These are phyloP conservation scores for Penicillium canescens DNA, from an alignment of 495 filamentous ascomycete genomes.

Conservation along the genomic window DNA sequence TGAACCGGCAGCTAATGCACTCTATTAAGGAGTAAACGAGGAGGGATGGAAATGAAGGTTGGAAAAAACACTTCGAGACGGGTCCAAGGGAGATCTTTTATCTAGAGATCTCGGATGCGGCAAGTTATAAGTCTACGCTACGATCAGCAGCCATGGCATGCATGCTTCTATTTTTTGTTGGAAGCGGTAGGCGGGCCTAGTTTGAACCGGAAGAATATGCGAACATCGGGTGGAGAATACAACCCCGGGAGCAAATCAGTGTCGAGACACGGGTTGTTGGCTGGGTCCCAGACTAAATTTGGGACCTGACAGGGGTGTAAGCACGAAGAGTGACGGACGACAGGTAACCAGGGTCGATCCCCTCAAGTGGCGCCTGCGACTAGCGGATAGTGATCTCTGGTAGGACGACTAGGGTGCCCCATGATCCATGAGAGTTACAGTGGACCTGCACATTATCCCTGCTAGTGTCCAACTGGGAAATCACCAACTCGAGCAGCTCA, in stretches of 20 bases:
- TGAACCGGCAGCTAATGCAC: constrained; percentile 38
- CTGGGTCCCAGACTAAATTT: constrained; percentile 22
- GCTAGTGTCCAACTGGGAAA: constrained; percentile 4
- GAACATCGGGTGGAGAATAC: constrained; percentile 22
- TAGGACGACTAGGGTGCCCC: not conserved
- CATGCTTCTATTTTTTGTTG: constrained; percentile 20
- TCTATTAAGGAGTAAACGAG: constrained; percentile 14
- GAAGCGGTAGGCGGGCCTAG: not conserved
- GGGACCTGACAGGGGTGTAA: constrained; percentile 17
- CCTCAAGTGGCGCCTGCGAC: not conserved
- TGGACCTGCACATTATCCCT: constrained; percentile 2
- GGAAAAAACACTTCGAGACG: constrained; percentile 5
- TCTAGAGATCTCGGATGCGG: constrained; percentile 14
- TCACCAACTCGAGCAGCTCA: constrained; percentile 2
- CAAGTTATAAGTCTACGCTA: constrained; percentile 12
- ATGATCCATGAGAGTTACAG: constrained; percentile 9
- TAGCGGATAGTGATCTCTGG: not conserved
- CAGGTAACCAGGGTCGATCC: constrained; percentile 1
- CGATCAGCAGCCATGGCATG: constrained; percentile 12
- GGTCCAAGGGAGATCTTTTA: constrained; percentile 9
- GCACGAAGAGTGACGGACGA: constrained; percentile 6
- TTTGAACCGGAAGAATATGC: constrained; percentile 8
- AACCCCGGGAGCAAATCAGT: constrained; percentile 11
- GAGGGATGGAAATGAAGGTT: constrained; percentile 12
- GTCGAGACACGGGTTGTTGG: constrained; percentile 3